Base-by-base conservation (phyloP, 352 stramenopile species). In the Pythium aristosporum region DNA sequence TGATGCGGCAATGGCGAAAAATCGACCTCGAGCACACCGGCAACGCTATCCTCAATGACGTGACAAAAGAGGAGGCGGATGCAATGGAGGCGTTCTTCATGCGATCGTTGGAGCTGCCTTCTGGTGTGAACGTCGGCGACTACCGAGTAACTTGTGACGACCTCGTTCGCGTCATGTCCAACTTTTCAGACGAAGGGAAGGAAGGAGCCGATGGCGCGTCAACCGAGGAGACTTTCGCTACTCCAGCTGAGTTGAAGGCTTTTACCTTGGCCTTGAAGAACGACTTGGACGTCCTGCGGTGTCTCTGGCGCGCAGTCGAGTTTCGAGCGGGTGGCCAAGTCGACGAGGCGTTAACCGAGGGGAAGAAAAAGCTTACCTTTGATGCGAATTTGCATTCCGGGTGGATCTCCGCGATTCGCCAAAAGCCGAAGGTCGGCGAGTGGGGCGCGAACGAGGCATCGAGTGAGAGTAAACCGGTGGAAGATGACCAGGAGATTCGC, bases 351-450 rank as follows among this genome's bases (percentile, higher is more conserved):
- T 28, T 72, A n/a, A 64, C 69, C 6, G 39, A 25, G 2, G 61
- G 64, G 36, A 76, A 86, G 57, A 65, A 71, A 42, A 54, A 61
- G 28, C 74, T 90, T 4, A 88, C 80, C 5, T 92, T 90, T n/a
- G 80, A 88, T 32, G 73, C 83, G 0, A 87, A 88, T 47, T 66
- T 90, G 42, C 86, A 85, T 56, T 87, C 80, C 8, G 80, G 81
- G 2, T 92, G 84, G 84, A 84, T 91, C 51, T 87, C 81, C 2
- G 81, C 84, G 44, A 80, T 91, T 52, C 80, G 82, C 4, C 77
- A 90, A 43, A 90, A 88, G 65, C 80, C 84, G 3, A 89, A 70
- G 0, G 80, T 77, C 11, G 71, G 74, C 10, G 77, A 92, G 54
- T 89, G 79, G 79, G 74, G 84, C 51, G 72, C 34, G 21, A 54